These are phyloP conservation scores for Daldinia bambusicola DNA, from an alignment of 495 filamentous ascomycete species.

Conservation along the genomic window DNA sequence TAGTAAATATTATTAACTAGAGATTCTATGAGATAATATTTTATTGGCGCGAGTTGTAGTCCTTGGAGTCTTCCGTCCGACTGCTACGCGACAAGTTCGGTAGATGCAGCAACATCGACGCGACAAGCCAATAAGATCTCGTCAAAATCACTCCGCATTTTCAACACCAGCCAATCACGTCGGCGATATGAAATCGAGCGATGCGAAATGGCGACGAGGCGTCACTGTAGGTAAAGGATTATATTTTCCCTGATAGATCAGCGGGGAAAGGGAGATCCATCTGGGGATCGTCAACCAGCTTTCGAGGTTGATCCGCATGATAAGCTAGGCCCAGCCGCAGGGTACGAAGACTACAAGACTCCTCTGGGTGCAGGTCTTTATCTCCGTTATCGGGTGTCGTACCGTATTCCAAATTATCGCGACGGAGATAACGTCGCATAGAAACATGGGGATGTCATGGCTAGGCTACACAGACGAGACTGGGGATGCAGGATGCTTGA, in stretches of 20 bases:
- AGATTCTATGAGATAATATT: not conserved
- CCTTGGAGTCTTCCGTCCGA: slow-evolving; percentile 15
- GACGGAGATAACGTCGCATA: slow-evolving; percentile 43
- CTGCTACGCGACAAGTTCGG: slow-evolving; percentile 22
- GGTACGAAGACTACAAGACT: slow-evolving; percentile 22
- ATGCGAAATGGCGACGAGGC: slow-evolving; percentile 18
- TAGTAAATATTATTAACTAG: slow-evolving; percentile 24
- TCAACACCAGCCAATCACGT: slow-evolving; percentile 29
- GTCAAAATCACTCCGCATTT: slow-evolving; percentile 37
- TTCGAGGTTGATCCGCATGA: slow-evolving; percentile 25
- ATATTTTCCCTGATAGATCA: slow-evolving; percentile 41
- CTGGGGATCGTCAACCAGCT: slow-evolving; percentile 38
- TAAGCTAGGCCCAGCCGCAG: slow-evolving; percentile 40
- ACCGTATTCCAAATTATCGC: slow-evolving; percentile 21
- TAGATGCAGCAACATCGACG: slow-evolving; percentile 21
- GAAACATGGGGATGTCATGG: slow-evolving; percentile 19
- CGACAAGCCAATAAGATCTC: slow-evolving; percentile 34
- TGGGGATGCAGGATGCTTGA: slow-evolving; percentile 26
- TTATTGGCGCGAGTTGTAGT: slow-evolving; percentile 6
- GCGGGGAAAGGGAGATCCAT: slow-evolving; percentile 35
- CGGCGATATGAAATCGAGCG: slow-evolving; percentile 4
- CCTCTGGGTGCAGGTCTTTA: slow-evolving; percentile 36
- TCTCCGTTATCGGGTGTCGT: slow-evolving; percentile 47
- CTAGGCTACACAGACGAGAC: slow-evolving; percentile 12
- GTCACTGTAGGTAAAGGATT: slow-evolving; percentile 12